These are phyloP conservation scores for Prototheca wickerhamii DNA, from an alignment of 163 green algal species.

Conservation along the genomic window DNA sequence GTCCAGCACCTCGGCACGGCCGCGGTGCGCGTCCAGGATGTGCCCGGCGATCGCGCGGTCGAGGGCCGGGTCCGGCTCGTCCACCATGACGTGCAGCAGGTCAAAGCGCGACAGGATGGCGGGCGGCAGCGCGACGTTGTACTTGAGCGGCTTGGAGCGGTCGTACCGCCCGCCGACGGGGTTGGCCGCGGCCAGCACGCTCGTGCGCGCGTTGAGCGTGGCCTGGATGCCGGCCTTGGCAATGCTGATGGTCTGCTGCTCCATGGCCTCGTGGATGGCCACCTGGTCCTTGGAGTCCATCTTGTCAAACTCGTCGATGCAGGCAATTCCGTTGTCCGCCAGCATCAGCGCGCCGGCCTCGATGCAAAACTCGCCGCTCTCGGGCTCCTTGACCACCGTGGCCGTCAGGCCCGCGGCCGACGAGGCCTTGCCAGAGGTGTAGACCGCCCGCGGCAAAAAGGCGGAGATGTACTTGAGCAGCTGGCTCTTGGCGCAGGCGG, in stretches of 20 bases:
- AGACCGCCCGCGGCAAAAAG: conserved; percentile 93
- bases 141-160: conserved; percentile 74
- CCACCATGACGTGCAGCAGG: conserved; percentile 97
- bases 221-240: conserved; percentile 96
- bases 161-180: conserved; percentile 87
- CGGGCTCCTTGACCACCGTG: conserved; percentile 87
- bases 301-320: too few species aligned
- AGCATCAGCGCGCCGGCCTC: conserved; percentile 98
- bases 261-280: conserved; percentile 98
- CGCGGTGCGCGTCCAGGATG: conserved; percentile 79
- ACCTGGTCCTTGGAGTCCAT: conserved; percentile 98
- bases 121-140: conserved; percentile 89
- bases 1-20: conserved; percentile 25
- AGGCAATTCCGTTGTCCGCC: conserved; percentile 98
- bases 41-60: conserved; percentile 83
- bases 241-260: conserved; percentile 99
- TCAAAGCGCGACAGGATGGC: conserved; percentile 96
- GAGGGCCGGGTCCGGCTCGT: conserved; percentile 81
- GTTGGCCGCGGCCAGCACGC: conserved; percentile 93
- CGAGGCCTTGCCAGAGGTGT: conserved; percentile 93
- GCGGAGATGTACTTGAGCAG: conserved; percentile 93
- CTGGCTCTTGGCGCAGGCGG: conserved; percentile 91
- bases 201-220: conserved; percentile 90
- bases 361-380: conserved; percentile 95
- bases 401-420: conserved; percentile 95